These are phyloP conservation scores for Populus simonii DNA, from an alignment of 345 rosid genomes.

Conservation along the genomic window DNA sequence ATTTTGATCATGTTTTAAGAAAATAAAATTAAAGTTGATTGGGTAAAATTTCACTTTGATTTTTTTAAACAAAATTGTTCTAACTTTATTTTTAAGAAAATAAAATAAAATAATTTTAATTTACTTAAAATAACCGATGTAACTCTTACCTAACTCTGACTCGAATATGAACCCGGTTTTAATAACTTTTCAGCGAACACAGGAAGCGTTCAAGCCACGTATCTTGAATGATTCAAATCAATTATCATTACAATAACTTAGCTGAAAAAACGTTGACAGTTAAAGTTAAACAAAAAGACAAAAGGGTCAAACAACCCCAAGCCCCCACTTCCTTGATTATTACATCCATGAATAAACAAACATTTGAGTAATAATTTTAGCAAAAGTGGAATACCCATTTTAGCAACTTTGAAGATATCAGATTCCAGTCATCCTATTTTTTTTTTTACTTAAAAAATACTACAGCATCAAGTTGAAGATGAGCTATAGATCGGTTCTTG, in stretches of 20 bases:
- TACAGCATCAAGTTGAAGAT: background rate
- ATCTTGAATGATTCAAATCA: background rate
- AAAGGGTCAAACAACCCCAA: background rate
- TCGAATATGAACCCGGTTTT: no score
- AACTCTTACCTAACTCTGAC: no score
- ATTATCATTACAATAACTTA: no score
- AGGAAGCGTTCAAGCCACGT: background rate
- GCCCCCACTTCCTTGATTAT: background rate
- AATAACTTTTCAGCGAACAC: background rate
- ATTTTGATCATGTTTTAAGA: no score
- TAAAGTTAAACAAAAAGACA: background rate
- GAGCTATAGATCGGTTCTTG: background rate
- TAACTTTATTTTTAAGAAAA: no score
- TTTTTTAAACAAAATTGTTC: no score
- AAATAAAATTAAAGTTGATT: no score
- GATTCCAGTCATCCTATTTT: background rate
- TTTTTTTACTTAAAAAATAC: background rate
- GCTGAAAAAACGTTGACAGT: background rate
- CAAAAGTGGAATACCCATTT: conserved; percentile 6
- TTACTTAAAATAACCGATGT: no score
- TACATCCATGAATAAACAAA: no score
- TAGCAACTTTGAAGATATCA: background rate
- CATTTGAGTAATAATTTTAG: background rate
- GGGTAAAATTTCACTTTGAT: no score
- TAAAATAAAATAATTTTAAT: no score